Evolutionary conservation across 2,329 filamentous ascomycete species (phyloP).

Genomic region (Sporothrix globosa): DNA sequence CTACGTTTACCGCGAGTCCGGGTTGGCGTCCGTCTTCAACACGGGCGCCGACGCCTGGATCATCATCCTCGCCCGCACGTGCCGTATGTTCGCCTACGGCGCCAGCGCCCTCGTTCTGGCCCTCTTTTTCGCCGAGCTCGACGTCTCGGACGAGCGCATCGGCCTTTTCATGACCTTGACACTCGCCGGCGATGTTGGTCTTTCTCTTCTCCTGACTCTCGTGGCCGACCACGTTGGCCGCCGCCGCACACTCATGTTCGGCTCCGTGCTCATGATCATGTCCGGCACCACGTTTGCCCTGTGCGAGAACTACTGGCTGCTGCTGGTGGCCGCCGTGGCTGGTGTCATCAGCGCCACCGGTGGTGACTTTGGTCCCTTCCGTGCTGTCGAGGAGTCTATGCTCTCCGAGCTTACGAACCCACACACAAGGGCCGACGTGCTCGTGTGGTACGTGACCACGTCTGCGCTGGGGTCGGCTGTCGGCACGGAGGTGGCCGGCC

Average conservation of each 20-base stretch:
- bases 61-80: constrained; percentile 56
- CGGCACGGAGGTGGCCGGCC: constrained; percentile 57
- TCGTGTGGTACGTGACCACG: constrained; percentile 66
- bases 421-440: constrained; percentile 61
- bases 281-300: constrained; percentile 59
- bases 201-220: constrained; percentile 60
- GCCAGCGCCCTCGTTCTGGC: constrained; percentile 63
- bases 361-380: constrained; percentile 68
- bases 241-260: constrained; percentile 56
- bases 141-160: constrained; percentile 60
- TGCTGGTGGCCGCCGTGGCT: constrained; percentile 60
- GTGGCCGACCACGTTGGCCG: constrained; percentile 63
- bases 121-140: constrained; percentile 61
- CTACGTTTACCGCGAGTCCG: constrained; percentile 48
- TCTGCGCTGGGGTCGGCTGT: constrained; percentile 59
- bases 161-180: constrained; percentile 70
- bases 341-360: constrained; percentile 66
- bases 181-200: constrained; percentile 61
- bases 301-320: constrained; percentile 61
- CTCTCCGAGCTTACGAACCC: constrained; percentile 63
- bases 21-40: constrained; percentile 51
- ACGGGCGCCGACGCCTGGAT: constrained; percentile 57
- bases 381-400: constrained; percentile 67
- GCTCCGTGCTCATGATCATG: constrained; percentile 59
- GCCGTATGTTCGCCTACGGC: constrained; percentile 67